A percentile compares a stretch with the other conserved stretches of the same genome.
Conservation (phyloP, 2,329 filamentous ascomycete genomes). For the Colletotrichum melonis region DNA sequence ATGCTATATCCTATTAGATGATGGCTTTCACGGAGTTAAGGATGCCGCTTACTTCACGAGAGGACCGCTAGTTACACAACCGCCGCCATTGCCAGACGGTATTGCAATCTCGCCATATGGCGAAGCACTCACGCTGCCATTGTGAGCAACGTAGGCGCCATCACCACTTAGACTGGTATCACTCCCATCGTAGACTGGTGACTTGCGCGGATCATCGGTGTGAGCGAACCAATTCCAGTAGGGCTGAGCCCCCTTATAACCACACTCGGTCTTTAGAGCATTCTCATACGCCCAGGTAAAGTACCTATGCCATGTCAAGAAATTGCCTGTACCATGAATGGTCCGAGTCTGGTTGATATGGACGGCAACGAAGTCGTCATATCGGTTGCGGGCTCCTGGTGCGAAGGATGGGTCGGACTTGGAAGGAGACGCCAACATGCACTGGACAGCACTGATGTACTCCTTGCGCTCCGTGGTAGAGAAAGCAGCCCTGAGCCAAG, state of each 20-base stretch:
- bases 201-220: conserved; percentile 43
- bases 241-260: conserved; percentile 35
- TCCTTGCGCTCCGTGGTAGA: conserved; percentile 38
- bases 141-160: conserved; percentile 45
- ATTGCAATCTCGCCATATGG: conserved; percentile 42
- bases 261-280: conserved; percentile 34
- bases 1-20: conserved; percentile 24
- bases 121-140: conserved; percentile 37
- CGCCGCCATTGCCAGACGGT: conserved; percentile 49
- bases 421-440: conserved; percentile 26
- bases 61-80: conserved; percentile 46
- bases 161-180: conserved; percentile 52
- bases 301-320: conserved; percentile 36
- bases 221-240: conserved; percentile 52
- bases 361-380: conserved; percentile 38
- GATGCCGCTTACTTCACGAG: conserved; percentile 38
- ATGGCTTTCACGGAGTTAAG: no score
- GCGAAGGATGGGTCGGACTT: conserved; percentile 18
- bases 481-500: conserved; percentile 36
- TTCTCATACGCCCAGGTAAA: conserved; percentile 34
- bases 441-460: conserved; percentile 36
- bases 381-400: conserved; percentile 30
- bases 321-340: conserved; percentile 32
- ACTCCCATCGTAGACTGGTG: conserved; percentile 54
- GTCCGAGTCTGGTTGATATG: conserved; percentile 32